Evolutionary conservation across 2,329 filamentous ascomycete species (phyloP), one percentile per base, ranked within the genome.

Genomic region (Trichocomaceae sp.): DNA sequence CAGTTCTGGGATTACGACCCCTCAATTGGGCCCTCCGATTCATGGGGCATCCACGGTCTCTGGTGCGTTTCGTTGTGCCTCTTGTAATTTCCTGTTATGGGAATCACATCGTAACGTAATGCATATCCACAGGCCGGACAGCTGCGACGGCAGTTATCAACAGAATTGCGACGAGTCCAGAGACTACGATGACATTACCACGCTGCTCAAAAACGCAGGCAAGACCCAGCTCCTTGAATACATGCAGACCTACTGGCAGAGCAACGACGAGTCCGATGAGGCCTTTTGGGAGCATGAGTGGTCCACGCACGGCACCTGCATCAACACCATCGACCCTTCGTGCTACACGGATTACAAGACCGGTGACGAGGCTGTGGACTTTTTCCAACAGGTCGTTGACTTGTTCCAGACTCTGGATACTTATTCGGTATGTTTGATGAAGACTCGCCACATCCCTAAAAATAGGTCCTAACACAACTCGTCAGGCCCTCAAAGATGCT

Each of bases 271-370:
- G 42, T 66, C 78, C 29, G 76, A 79, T 60, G 79, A 83, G 61
- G 69, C 64, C 26, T 80, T 88, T 62, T 88, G 85, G 85, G 77
- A 81, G 62, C 83, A 87, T 69, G 85, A 88, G 65, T 88, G 83
- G 80, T 77, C 78, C 67, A 87, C 86, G 68, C 85, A 88, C 67
- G 86, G 82, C 31, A 87, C 85, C 12, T 88, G 86, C 71, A 83
- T 88, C 63, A 84, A 81, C 65, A 88, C 86, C 0, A 79, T 88
- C 46, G 72, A 83, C 2, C 79, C 84, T 0, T 64, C 72, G 19
- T 88, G 86, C 76, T 88, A 88, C 72, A 72, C 74, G 37, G 71
- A 78, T 54, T 79, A 80, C 63, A 68, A 72, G 31, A 63, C 78
- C 0, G 79, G 79, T 45, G 72, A 83, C 59, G 81, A 84, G 67